A percentile compares a stretch with the other conserved stretches of the same genome.
Evolutionary conservation across 306 rosid genomes (phyloP).

Genomic region (Citrullus amarus): DNA sequence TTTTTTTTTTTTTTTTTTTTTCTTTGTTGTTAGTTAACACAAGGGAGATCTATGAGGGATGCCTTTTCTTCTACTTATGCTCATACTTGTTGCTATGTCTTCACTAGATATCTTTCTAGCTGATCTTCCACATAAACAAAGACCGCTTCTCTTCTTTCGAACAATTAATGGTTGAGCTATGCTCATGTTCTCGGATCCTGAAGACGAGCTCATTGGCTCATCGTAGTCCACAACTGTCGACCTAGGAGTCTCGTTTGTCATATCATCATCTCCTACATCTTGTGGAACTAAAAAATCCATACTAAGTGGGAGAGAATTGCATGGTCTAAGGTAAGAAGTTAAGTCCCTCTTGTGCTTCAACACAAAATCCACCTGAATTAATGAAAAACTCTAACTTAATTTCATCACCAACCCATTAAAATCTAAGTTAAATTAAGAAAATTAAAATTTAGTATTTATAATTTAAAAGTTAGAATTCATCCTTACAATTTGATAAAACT

Average conservation of each 20-base stretch:
- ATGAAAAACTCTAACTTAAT: too few species aligned
- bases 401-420: background rate
- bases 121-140: constrained; percentile 53
- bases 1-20: background rate
- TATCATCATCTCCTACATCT: constrained; percentile 72
- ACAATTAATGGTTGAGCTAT: constrained; percentile 48
- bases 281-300: constrained; percentile 75
- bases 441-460: too few species aligned
- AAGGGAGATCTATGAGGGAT: constrained; percentile 91
- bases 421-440: background rate
- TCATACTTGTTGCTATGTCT: constrained; percentile 67
- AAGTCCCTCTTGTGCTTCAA: constrained; percentile 60
- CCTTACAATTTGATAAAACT: too few species aligned
- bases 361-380: constrained; percentile 61
- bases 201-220: constrained; percentile 60
- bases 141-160: constrained; percentile 77
- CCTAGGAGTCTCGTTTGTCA: constrained; percentile 43
- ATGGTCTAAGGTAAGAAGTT: constrained; percentile 50
- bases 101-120: constrained; percentile 48
- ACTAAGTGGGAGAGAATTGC: constrained; percentile 56
- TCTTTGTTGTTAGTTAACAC: constrained; percentile 22
- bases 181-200: constrained; percentile 55
- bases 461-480: too few species aligned
- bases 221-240: constrained; percentile 69
- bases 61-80: constrained; percentile 78